Conservation (phyloP, 116 monocot species). For the Posidonia oceanica region DNA sequence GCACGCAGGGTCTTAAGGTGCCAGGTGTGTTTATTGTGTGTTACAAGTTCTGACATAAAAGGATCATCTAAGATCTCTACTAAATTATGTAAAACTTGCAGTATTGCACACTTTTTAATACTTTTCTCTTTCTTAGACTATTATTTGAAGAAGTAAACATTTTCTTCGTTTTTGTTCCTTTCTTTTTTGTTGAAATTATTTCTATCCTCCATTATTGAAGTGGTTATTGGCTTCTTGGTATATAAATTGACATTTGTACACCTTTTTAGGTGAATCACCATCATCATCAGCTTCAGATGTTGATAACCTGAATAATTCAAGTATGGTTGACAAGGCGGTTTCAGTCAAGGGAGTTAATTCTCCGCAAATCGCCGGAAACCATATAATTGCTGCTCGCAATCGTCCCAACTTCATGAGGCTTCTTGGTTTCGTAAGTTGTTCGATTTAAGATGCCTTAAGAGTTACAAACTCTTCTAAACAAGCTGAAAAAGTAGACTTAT, state of each 20-base stretch:
- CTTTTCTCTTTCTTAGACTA: background rate
- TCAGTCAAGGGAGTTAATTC: constrained; percentile 43
- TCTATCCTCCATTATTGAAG: background rate
- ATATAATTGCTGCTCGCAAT: constrained; percentile 52
- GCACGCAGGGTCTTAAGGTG: too few relatives aligned
- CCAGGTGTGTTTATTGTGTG: too few relatives aligned
- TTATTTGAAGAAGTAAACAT: background rate
- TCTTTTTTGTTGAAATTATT: background rate
- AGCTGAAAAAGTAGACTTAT: too few relatives aligned
- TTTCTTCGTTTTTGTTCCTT: constrained; percentile 2
- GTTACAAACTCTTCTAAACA: too few relatives aligned
- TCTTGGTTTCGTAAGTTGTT: constrained; percentile 62
- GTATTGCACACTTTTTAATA: background rate
- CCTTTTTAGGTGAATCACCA: constrained; percentile 77
- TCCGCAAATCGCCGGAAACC: constrained; percentile 49
- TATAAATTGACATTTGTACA: background rate
- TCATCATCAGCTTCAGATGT: constrained; percentile 97
- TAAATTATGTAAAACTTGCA: too few relatives aligned
- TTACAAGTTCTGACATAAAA: too few relatives aligned
- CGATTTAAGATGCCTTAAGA: background rate
- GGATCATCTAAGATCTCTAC: too few relatives aligned
- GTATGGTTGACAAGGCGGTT: constrained; percentile 42
- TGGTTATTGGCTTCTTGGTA: background rate
- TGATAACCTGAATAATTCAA: constrained; percentile 74
- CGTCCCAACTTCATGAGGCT: constrained; percentile 46